A percentile compares a stretch with the other conserved stretches of the same genome.
These are phyloP conservation scores for Kluyveromyces sp. DNA, from an alignment of 1,139 yeast genomes.

Conservation along the genomic window DNA sequence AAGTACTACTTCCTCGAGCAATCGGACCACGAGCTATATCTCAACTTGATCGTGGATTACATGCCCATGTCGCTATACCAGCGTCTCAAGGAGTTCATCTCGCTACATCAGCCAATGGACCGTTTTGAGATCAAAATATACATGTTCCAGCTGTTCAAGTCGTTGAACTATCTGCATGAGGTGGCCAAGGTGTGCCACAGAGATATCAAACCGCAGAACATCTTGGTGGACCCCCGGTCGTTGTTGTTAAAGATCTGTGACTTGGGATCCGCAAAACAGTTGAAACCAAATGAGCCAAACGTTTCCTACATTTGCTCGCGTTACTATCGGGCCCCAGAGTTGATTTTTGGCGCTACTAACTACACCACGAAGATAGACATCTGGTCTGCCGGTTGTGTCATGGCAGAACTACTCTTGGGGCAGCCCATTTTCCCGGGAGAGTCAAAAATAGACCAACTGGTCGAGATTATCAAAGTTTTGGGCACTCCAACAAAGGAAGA, in stretches of 20 bases:
- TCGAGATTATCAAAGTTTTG: slow-evolving; percentile 88
- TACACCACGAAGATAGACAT: slow-evolving; percentile 96
- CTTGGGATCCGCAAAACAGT: slow-evolving; percentile 95
- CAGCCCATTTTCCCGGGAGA: slow-evolving; percentile 98
- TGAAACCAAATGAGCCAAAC: slow-evolving; percentile 85
- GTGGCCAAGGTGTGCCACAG: slow-evolving; percentile 86
- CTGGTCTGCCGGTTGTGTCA: slow-evolving; percentile 98
- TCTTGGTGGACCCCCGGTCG: slow-evolving; percentile 76
- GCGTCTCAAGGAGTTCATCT: slow-evolving; percentile 78
- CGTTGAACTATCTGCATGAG: slow-evolving; percentile 85
- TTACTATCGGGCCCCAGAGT: slow-evolving; percentile 92
- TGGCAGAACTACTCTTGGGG: slow-evolving; percentile 92
- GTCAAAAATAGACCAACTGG: slow-evolving; percentile 93
- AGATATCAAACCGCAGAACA: slow-evolving; percentile 94
- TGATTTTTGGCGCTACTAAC: slow-evolving; percentile 84
- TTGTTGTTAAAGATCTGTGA: slow-evolving; percentile 89
- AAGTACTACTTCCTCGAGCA: slow-evolving; percentile 79
- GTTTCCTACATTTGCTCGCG: slow-evolving; percentile 95
- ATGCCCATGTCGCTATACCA: slow-evolving; percentile 93
- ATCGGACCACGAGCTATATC: slow-evolving; percentile 49
- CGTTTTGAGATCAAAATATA: slow-evolving; percentile 80
- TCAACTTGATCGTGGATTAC: slow-evolving; percentile 82
- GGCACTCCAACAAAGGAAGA: slow-evolving; percentile 95
- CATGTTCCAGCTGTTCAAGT: slow-evolving; percentile 86
- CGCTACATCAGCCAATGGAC: slow-evolving; percentile 75